Evolutionary conservation across 164 flowering plant species (phyloP).

Genomic region (Nelumbo lutea): DNA sequence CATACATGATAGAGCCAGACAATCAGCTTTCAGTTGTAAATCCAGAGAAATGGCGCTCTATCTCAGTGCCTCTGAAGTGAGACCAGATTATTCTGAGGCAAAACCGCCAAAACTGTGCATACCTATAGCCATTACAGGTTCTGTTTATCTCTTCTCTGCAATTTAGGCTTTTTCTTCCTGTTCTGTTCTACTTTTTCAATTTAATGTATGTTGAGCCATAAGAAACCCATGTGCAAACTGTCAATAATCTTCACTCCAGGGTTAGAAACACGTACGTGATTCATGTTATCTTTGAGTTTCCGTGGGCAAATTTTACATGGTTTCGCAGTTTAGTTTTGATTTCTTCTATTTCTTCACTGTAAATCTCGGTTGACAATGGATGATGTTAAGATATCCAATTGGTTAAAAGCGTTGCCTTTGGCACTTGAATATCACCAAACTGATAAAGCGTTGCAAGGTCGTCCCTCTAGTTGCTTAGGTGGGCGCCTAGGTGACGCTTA

Average conservation of each 20-base stretch:
- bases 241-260: constrained; percentile 11
- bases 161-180: constrained; percentile 1
- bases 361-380: constrained; percentile 41
- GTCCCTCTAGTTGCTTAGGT: background rate
- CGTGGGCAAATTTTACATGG: background rate
- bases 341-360: constrained; percentile 3
- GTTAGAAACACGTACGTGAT: background rate
- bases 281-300: background rate
- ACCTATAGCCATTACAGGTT: constrained; percentile 19
- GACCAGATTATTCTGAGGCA: constrained; percentile 3
- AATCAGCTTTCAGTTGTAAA: constrained; percentile 5
- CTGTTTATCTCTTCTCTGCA: constrained; percentile 3
- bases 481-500: too few relatives aligned
- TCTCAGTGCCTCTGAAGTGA: constrained; percentile 8
- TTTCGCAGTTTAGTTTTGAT: background rate
- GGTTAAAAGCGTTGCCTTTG: constrained; percentile 77
- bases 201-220: background rate
- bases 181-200: background rate
- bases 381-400: constrained; percentile 64
- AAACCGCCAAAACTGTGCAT: too few relatives aligned
- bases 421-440: constrained; percentile 90
- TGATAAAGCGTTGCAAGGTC: constrained; percentile 66
- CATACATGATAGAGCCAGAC: constrained; percentile 10
- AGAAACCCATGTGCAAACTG: constrained; percentile 1
- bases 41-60: background rate